A percentile compares a stretch with the other conserved stretches of the same genome.
These are phyloP conservation scores for Russula earlei DNA, from an alignment of 768 basidiomycete genomes.

Conservation along the genomic window DNA sequence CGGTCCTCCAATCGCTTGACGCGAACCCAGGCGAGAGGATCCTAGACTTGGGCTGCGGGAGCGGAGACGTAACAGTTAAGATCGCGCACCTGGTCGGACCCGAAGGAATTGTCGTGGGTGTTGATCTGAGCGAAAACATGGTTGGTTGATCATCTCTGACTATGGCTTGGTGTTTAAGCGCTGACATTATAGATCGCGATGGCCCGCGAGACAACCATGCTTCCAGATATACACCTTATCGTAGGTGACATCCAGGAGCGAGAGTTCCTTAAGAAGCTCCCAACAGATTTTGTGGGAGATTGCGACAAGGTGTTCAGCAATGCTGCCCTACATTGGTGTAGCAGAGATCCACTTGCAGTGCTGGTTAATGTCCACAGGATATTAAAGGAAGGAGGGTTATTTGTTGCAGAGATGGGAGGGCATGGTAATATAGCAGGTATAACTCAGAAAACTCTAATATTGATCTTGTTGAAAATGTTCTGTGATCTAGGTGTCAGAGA, in stretches of 20 bases:
- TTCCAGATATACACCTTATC: conserved; percentile 20
- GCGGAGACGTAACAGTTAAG: conserved; percentile 60
- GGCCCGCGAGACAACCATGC: conserved; percentile 27
- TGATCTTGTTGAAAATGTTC: conserved; percentile 1
- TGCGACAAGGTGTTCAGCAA: conserved; percentile 78
- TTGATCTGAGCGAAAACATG: conserved; percentile 68
- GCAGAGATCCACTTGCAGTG: conserved; percentile 57
- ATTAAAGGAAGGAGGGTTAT: conserved; percentile 60
- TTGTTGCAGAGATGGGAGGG: conserved; percentile 72
- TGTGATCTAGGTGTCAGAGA: conserved; percentile 48
- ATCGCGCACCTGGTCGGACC: conserved; percentile 44
- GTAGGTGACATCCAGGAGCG: conserved; percentile 43
- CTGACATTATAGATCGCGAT: conserved; percentile 38
- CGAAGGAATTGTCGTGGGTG: conserved; percentile 49
- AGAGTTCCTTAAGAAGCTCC: conserved; percentile 15
- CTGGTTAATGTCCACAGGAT: conserved; percentile 47
- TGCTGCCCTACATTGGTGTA: conserved; percentile 82
- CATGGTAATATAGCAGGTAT: conserved; percentile 63
- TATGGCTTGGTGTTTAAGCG: not conserved
- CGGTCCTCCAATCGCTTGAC: conserved; percentile 53
- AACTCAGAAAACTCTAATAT: not conserved
- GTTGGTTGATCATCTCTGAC: conserved; percentile 30
- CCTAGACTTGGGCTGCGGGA: conserved; percentile 76
- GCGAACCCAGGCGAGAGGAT: conserved; percentile 59
- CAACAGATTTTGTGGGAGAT: conserved; percentile 27